These are phyloP conservation scores for Cyberlindnera euphorbiae DNA, from an alignment of 805 yeast species.

Conservation along the genomic window DNA sequence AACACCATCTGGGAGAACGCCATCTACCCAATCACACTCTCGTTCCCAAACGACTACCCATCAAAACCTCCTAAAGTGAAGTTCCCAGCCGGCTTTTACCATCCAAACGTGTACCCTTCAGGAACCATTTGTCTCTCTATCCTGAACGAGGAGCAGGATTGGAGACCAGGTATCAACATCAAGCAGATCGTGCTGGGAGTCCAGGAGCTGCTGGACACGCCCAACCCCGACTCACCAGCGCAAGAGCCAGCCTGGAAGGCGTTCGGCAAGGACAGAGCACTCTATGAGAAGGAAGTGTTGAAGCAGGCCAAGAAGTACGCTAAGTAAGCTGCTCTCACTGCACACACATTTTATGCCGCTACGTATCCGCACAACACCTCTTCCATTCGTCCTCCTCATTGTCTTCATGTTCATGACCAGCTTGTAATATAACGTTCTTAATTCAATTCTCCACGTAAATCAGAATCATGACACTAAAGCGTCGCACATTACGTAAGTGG, in stretches of 20 bases:
- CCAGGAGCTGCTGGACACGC: conserved; percentile 84
- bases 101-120: conserved; percentile 96
- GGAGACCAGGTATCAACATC: conserved; percentile 95
- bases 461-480: conserved; percentile 1
- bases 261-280: conserved; percentile 58
- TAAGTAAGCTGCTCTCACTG: conserved; percentile 18
- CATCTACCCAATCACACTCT: conserved; percentile 76
- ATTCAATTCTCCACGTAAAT: too few relatives aligned
- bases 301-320: conserved; percentile 79
- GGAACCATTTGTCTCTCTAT: conserved; percentile 94
- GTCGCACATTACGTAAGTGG: not conserved
- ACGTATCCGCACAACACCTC: too few relatives aligned
- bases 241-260: conserved; percentile 96
- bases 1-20: conserved; percentile 88
- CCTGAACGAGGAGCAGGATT: conserved; percentile 90
- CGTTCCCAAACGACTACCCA: conserved; percentile 89
- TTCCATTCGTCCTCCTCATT: too few relatives aligned
- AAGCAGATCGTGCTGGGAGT: conserved; percentile 88
- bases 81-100: conserved; percentile 88
- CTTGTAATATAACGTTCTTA: too few relatives aligned
- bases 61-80: conserved; percentile 94
- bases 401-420: too few relatives aligned
- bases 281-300: conserved; percentile 70
- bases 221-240: conserved; percentile 95
- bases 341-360: too few relatives aligned